These are phyloP conservation scores for Tylopilus orsonianus DNA, from an alignment of 1,284 basidiomycete genomes.

Conservation along the genomic window DNA sequence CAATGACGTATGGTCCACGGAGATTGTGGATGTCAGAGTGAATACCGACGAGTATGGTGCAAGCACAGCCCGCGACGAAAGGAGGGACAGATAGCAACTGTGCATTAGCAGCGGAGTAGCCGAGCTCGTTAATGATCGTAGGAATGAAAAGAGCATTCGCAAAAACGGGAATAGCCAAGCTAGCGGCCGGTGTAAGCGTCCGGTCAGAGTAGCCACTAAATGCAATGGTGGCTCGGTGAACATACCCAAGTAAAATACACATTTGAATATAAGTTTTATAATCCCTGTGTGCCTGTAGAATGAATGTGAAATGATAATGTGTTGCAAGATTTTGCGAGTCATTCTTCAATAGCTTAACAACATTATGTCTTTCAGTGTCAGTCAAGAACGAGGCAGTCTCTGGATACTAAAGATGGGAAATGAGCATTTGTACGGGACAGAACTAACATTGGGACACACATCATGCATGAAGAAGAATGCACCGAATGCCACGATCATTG, in stretches of 20 bases:
- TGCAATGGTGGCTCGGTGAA: background rate
- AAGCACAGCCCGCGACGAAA: constrained; percentile 44
- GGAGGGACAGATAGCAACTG: constrained; percentile 59
- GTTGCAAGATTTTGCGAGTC: constrained; percentile 38
- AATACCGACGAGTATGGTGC: constrained; percentile 42
- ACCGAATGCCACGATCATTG: constrained; percentile 37
- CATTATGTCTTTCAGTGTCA: constrained; percentile 34
- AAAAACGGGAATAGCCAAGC: constrained; percentile 52
- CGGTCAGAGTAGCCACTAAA: background rate
- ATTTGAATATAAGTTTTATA: constrained; percentile 47
- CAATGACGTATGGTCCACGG: constrained; percentile 47
- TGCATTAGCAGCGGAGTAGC: constrained; percentile 54
- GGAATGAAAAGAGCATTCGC: constrained; percentile 60
- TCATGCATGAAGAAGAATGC: constrained; percentile 48
- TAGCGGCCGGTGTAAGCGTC: constrained; percentile 21
- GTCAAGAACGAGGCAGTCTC: constrained; percentile 48
- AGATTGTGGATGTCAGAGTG: constrained; percentile 42
- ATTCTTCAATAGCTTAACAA: constrained; percentile 40
- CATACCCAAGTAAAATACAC: constrained; percentile 45
- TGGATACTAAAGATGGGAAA: constrained; percentile 38
- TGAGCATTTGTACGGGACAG: background rate
- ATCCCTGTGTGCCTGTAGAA: constrained; percentile 43
- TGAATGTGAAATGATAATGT: constrained; percentile 37
- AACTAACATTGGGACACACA: constrained; percentile 24
- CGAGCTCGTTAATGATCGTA: constrained; percentile 54